Conservation (phyloP, 2,329 filamentous ascomycete genomes). For the Aspergillus phoenicis region DNA sequence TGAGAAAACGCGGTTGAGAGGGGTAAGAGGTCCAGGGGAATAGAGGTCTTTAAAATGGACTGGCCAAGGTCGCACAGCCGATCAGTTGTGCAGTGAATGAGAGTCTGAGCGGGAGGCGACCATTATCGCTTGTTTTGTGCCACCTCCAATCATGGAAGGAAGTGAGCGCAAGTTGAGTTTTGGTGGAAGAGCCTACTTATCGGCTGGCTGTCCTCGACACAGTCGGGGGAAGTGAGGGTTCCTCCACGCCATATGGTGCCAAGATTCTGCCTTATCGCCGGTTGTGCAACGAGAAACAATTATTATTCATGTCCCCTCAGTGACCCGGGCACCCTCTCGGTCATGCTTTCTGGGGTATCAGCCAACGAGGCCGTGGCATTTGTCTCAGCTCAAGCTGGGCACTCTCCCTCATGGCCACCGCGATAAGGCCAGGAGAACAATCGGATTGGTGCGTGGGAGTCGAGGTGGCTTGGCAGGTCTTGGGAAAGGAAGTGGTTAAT, state of each 20-base stretch:
- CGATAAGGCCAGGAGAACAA: neutral
- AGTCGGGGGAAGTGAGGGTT: neutral
- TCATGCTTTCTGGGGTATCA: neutral
- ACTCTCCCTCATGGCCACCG: neutral
- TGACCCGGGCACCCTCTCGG: neutral
- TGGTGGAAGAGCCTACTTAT: neutral
- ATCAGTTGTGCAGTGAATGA: neutral
- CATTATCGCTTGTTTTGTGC: neutral
- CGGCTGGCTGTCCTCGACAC: neutral
- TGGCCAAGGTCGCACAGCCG: neutral
- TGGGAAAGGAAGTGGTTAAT: neutral
- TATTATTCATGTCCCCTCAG: neutral
- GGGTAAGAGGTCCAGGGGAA: neutral
- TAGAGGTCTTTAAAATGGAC: slow-evolving; percentile 8
- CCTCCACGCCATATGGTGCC: neutral
- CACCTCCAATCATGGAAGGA: slow-evolving; percentile 1
- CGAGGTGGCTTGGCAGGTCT: neutral
- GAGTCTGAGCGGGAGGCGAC: neutral
- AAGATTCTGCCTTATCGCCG: neutral
- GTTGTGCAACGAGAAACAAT: neutral
- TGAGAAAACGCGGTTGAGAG: neutral
- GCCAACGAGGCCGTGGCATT: neutral
- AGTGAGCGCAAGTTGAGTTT: neutral
- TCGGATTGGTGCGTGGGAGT: neutral
- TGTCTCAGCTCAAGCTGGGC: neutral